These are phyloP conservation scores for Thielaviopsis ethacetica DNA, from an alignment of 2,329 filamentous ascomycete genomes.

Conservation along the genomic window DNA sequence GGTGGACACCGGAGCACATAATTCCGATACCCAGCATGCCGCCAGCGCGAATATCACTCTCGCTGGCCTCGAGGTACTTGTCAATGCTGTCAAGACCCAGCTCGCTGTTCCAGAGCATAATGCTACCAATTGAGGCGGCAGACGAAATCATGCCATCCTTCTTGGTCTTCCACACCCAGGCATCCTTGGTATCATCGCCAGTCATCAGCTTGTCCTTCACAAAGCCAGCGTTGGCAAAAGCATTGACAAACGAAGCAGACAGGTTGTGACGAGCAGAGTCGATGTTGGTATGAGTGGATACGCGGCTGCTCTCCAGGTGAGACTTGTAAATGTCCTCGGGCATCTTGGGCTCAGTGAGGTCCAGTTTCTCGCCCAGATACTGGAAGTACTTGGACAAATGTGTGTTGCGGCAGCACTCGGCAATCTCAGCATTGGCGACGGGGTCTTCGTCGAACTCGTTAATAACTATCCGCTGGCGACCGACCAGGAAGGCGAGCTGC, in stretches of 20 bases:
- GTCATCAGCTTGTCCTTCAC: conserved; percentile 97
- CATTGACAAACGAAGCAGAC: conserved; percentile 90
- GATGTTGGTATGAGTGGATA: conserved; percentile 81
- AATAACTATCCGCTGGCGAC: conserved; percentile 76
- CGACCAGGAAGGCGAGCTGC: conserved; percentile 86
- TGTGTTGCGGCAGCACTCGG: conserved; percentile 74
- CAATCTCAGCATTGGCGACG: conserved; percentile 56
- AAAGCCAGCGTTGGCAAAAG: conserved; percentile 90
- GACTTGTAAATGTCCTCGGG: conserved; percentile 99
- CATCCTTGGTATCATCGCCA: conserved; percentile 70
- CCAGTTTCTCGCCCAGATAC: conserved; percentile 82
- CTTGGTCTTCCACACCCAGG: conserved; percentile 99
- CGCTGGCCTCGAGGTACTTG: conserved; percentile 69
- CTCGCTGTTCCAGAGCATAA: conserved; percentile 89
- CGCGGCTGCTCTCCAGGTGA: conserved; percentile 87
- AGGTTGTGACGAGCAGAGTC: conserved; percentile 94
- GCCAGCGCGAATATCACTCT: conserved; percentile 64
- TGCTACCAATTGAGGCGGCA: conserved; percentile 78
- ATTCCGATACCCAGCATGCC: conserved; percentile 88
- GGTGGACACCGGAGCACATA: conserved; percentile 78
- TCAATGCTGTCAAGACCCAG: conserved; percentile 86
- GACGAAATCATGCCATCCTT: conserved; percentile 96
- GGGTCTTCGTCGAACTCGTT: conserved; percentile 46
- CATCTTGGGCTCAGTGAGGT: conserved; percentile 89
- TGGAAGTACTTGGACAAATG: conserved; percentile 88